Evolutionary conservation across 73 alveolate species (phyloP).

Genomic region (Paraurostyla sp.): DNA sequence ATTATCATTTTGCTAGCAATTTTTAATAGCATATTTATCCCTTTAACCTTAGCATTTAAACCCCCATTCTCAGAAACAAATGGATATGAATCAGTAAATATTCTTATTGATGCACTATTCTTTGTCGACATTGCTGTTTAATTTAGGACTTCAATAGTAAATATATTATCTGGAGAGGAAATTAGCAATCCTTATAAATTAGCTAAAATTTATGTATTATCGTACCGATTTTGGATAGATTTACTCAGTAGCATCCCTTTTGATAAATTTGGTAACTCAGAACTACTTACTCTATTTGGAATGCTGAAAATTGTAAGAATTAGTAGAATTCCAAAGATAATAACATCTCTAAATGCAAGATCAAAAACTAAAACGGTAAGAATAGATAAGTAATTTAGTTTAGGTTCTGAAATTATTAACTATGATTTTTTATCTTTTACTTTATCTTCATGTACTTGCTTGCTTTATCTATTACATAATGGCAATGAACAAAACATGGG

Average conservation of each 20-base stretch:
- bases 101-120: conserved; percentile 26
- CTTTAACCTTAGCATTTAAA: conserved; percentile 57
- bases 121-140: conserved; percentile 59
- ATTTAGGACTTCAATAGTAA: conserved; percentile 51
- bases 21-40: conserved; percentile 41
- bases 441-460: conserved; percentile 70
- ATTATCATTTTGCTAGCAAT: conserved; percentile 57
- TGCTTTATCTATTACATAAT: conserved; percentile 72
- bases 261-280: not conserved
- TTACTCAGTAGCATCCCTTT: conserved; percentile 55
- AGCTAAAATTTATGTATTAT: conserved; percentile 29
- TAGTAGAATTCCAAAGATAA: not conserved
- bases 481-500: conserved; percentile 45
- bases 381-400: not conserved
- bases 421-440: conserved; percentile 17
- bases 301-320: not conserved
- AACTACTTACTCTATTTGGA: conserved; percentile 18
- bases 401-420: not conserved
- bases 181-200: conserved; percentile 55
- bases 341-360: conserved; percentile 30
- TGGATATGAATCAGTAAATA: not conserved
- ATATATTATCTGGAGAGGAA: conserved; percentile 71
- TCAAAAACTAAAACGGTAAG: conserved; percentile 9
- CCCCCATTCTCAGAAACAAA: conserved; percentile 18
- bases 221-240: conserved; percentile 53